These are phyloP conservation scores for Pichia sp. DNA, from an alignment of 1,139 yeast species.

Conservation along the genomic window DNA sequence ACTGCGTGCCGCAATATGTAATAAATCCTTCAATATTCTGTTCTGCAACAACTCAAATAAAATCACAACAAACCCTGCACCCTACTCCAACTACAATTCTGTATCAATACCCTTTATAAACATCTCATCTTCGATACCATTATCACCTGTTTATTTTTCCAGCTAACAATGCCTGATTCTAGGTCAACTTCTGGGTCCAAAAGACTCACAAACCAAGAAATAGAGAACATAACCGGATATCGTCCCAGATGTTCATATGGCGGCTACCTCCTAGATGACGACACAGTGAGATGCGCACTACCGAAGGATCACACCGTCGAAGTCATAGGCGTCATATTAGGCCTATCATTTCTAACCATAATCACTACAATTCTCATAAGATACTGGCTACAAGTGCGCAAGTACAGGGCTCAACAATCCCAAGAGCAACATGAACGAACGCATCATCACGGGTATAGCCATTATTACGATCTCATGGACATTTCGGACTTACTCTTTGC, in stretches of 20 bases:
- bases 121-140: not conserved
- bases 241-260: not conserved
- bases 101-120: not conserved
- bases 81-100: too few species aligned
- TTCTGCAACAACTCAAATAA: not conserved
- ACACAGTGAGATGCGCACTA: not conserved
- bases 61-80: not conserved
- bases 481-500: too few species aligned
- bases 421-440: too few species aligned
- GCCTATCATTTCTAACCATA: not conserved
- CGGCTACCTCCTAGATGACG: not conserved
- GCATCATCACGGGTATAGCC: too few species aligned
- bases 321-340: not conserved
- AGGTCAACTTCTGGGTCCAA: too few species aligned
- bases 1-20: too few species aligned
- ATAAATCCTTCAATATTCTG: too few species aligned
- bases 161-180: not conserved
- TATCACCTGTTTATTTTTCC: not conserved
- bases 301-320: not conserved
- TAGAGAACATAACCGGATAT: not conserved
- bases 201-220: not conserved
- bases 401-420: too few species aligned
- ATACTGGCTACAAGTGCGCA: too few species aligned
- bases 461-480: not conserved
- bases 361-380: not conserved